Evolutionary conservation across 192 early-diverging fungal genomes (phyloP).

Genomic region (Haplosporangium gracile): DNA sequence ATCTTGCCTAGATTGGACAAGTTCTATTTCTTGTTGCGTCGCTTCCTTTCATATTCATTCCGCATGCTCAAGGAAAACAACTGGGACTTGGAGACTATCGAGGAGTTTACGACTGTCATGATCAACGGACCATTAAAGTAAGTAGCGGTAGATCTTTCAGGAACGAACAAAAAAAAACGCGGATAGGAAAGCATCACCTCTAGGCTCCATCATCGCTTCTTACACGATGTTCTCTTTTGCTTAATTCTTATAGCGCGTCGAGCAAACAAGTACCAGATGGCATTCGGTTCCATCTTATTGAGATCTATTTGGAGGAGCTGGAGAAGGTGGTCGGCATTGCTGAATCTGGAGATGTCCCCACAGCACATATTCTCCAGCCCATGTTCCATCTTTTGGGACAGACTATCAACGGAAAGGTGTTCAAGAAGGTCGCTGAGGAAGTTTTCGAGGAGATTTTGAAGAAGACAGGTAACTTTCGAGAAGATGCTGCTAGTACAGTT

Average conservation of each 20-base stretch:
- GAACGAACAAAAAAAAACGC: not conserved
- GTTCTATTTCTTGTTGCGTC: constrained; percentile 79
- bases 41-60: constrained; percentile 75
- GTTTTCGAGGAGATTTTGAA: constrained; percentile 59
- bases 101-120: constrained; percentile 67
- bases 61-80: constrained; percentile 67
- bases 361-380: constrained; percentile 63
- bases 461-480: constrained; percentile 40
- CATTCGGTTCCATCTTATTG: constrained; percentile 77
- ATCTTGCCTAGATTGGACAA: constrained; percentile 75
- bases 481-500: not conserved
- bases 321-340: constrained; percentile 69
- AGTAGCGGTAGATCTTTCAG: not conserved
- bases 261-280: constrained; percentile 73
- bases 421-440: constrained; percentile 63
- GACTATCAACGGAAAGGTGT: constrained; percentile 62
- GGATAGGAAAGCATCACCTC: not conserved
- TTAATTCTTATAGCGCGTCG: constrained; percentile 61
- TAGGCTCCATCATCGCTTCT: not conserved
- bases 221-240: not conserved
- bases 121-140: constrained; percentile 75
- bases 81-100: constrained; percentile 68
- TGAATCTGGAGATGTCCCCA: constrained; percentile 58
- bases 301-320: constrained; percentile 81
- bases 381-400: constrained; percentile 64